Evolutionary conservation across 495 filamentous ascomycete genomes (phyloP).

Genomic region (Chaetomidium leptoderma): DNA sequence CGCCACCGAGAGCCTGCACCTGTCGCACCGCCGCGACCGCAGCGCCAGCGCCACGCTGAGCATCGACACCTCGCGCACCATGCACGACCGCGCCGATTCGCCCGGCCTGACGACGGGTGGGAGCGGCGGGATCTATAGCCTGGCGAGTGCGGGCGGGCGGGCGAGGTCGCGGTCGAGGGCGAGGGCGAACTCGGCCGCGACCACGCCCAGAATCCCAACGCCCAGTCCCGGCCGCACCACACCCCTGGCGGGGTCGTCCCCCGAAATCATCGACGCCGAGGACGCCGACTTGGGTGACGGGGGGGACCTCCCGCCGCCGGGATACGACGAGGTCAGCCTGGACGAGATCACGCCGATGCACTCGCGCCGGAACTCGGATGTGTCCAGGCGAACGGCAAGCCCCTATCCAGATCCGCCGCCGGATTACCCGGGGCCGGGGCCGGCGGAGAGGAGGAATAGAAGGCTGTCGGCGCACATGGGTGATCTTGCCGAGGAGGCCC

Average conservation of each 20-base stretch:
- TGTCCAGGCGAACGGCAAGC: constrained; percentile 24
- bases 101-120: constrained; percentile 20
- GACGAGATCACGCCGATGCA: constrained; percentile 35
- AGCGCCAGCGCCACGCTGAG: constrained; percentile 42
- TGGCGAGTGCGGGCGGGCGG: constrained; percentile 15
- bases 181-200: constrained; percentile 25
- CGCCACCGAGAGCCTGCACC: constrained; percentile 32
- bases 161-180: constrained; percentile 32
- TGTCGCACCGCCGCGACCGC: constrained; percentile 40
- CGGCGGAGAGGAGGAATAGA: constrained; percentile 10
- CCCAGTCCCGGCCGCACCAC: constrained; percentile 9
- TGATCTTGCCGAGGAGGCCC: constrained; percentile 21
- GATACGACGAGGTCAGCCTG: constrained; percentile 53
- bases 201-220: background rate
- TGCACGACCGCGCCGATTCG: constrained; percentile 22
- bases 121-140: constrained; percentile 24
- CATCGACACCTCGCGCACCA: constrained; percentile 38
- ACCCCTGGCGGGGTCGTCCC: constrained; percentile 35
- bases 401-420: constrained; percentile 46
- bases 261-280: constrained; percentile 43
- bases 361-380: constrained; percentile 30
- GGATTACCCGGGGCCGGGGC: constrained; percentile 40
- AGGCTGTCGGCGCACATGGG: constrained; percentile 35
- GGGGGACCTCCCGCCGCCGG: constrained; percentile 50
- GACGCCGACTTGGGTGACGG: constrained; percentile 46